Evolutionary conservation across 2,329 filamentous ascomycete genomes (phyloP), one percentile per base, ranked within the genome.

Genomic region (Monosporascus sp.): DNA sequence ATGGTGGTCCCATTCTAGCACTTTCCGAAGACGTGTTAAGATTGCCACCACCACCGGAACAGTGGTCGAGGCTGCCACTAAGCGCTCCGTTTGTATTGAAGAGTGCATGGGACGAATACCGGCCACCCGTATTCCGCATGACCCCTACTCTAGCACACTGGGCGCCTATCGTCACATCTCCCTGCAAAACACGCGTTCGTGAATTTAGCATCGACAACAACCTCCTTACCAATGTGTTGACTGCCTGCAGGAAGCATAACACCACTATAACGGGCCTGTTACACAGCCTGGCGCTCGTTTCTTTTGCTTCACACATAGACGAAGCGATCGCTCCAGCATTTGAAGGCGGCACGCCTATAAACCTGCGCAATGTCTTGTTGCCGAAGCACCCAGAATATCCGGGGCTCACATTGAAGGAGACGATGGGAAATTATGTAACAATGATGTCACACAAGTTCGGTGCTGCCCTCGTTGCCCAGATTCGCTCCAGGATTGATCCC

Each of bases 231-330:
- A 55, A 38, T 7, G 47, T 68, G 7, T 38, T 68, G 2, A 38
- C 37, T 15, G 54, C 55, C 7, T 69, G 67, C 40, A 58, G 66
- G n/a, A 38, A 51, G 18, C 55, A 67, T 41, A 51, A 58, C 14
- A 68, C 67, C 2, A 69, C 66, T 1, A 44, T 69, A 5, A 66
- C 67, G 11, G 65, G 59, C 7, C 56, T 69, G 14, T 48, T 69
- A 17, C 59, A 68, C 20, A 62, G 58, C 11, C 46, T 69, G 3
- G 49, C 51, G 1, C 49, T 67, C 4, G 49, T 50, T 2, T 64
- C 61, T 7, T 51, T 69, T 7, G 57, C 65, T 6, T 48, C 50
- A 4, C 59, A 59, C 2, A 35, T 45, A 24, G 22, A 24, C 5
- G 22, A 24, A 2, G 40, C 57, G 5, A 37, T 55, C 11, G 51